phyloP scores from a whole-genome alignment of 441 rosid species.

The Euphorbia corollata region DNA sequence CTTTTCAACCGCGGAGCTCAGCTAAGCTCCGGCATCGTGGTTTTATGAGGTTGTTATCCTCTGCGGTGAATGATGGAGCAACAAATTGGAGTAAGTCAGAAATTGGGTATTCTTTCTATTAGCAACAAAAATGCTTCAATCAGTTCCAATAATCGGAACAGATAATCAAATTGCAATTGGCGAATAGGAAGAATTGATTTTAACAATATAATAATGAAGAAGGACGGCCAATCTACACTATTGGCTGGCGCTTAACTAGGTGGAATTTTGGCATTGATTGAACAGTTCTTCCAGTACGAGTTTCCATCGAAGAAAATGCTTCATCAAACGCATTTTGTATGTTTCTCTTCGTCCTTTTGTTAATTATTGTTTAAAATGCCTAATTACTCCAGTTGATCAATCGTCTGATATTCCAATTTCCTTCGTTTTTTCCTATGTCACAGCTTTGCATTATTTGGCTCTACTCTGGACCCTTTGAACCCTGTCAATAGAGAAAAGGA shows the following conservation, averaged over 20 bases:
- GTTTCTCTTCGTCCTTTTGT: not conserved
- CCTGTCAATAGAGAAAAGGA: not conserved
- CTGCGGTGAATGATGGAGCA: not conserved
- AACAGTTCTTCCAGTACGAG: not conserved
- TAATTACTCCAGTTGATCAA: not conserved
- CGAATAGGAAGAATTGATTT: not conserved
- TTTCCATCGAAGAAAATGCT: not conserved
- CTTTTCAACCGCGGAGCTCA: not conserved
- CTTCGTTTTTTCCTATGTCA: conserved; percentile 1
- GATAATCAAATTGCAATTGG: not conserved
- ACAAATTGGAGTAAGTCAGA: not conserved
- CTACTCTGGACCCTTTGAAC: not conserved
- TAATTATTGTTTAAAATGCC: not conserved
- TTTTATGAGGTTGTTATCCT: no score
- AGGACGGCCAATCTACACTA: not conserved
- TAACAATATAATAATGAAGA: not conserved
- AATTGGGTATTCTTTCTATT: not conserved
- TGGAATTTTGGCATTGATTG: not conserved
- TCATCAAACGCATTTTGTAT: not conserved
- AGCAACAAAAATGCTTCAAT: not conserved
- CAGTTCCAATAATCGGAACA: not conserved
- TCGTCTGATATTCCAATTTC: conserved; percentile 3
- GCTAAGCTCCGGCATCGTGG: not conserved
- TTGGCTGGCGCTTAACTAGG: not conserved
- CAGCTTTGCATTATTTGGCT: not conserved